Evolutionary conservation across 768 basidiomycete species (phyloP).

Genomic region (Mycena alexandri): DNA sequence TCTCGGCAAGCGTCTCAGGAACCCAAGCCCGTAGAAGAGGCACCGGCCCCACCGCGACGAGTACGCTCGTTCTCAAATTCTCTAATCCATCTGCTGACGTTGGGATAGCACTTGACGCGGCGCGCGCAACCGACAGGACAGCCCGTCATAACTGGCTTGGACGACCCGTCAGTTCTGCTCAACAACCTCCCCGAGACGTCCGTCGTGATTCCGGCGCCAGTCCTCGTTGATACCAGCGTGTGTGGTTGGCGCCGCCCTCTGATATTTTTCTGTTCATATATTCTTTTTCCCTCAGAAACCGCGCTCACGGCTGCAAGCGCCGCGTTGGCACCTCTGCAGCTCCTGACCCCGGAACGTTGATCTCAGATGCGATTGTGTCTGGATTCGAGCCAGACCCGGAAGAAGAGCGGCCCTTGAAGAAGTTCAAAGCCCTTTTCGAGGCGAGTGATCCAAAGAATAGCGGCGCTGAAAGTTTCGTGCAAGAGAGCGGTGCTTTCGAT

Average conservation of each 20-base stretch:
- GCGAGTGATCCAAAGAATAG: slow-evolving; percentile 66
- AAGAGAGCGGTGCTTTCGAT: slow-evolving; percentile 32
- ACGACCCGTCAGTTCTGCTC: slow-evolving; percentile 57
- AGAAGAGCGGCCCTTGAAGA: slow-evolving; percentile 73
- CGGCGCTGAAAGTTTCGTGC: slow-evolving; percentile 42
- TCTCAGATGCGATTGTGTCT: slow-evolving; percentile 30
- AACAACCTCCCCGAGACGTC: slow-evolving; percentile 47
- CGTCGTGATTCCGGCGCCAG: slow-evolving; percentile 29
- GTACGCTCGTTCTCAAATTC: slow-evolving; percentile 35
- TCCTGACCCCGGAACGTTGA: slow-evolving; percentile 37
- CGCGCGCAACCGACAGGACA: slow-evolving; percentile 51
- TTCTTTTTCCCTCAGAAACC: slow-evolving; percentile 46
- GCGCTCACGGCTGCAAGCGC: slow-evolving; percentile 65
- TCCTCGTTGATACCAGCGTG: slow-evolving; percentile 26
- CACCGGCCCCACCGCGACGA: slow-evolving; percentile 47
- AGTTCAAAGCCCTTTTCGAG: slow-evolving; percentile 79
- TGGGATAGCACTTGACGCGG: slow-evolving; percentile 56
- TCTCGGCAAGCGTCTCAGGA: slow-evolving; percentile 59
- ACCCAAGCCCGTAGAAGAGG: slow-evolving; percentile 40
- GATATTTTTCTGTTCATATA: slow-evolving; percentile 1
- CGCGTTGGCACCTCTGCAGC: slow-evolving; percentile 55
- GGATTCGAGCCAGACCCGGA: slow-evolving; percentile 34
- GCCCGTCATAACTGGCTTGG: slow-evolving; percentile 57
- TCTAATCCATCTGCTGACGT: background rate
- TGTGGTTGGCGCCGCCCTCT: slow-evolving; percentile 31